Base-by-base conservation (phyloP, 176 grass and related monocot species). In the Cenchrus purpureus region DNA sequence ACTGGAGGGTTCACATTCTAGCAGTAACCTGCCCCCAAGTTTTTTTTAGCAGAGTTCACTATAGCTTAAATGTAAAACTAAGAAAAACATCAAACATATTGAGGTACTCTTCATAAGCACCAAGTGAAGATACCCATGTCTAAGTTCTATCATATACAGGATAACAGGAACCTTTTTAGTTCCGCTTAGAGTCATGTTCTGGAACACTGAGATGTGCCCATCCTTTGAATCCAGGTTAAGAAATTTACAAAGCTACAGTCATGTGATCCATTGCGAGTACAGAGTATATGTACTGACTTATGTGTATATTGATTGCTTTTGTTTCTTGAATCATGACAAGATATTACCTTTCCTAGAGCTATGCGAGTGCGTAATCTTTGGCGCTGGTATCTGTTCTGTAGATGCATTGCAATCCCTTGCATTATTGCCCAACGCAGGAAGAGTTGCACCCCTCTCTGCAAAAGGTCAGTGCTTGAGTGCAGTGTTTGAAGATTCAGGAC, bases 391-490 rank as follows among this genome's bases (percentile, higher is more conserved):
- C 97, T 92, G 62, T 99, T 99, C 73, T 99, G 97, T 74, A 99
- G 90, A 89, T 95, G 97, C 97, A 99, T 99, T 68, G 97, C 86
- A 84, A 99, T 84, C 77, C 97, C 97, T 89, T 99, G 97, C 97
- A 99, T 96, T 76, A 94, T 94, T 54, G 97, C 97, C 97, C 97
- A 99, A 10, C 86, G 81, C 42, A 99, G 79, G 86, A 99, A 99
- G 74, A 99, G 90, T 80, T 94, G 97, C 68, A 99, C 97, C 56
- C 97, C 97, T 61, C 58, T 94, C 93, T 98, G 85, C 58, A 88
- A 59, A 78, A 58, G 51, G 49, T 16, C 13, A 67, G 58, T 68
- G 42, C 37, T 46, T 86, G 48, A 73, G 72, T 82, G 66, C 66
- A 85, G 2, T 16, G 32, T 42, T 82, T 45, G 44, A 48, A 68